Conservation (phyloP, 495 filamentous ascomycete species). For the Baudoinia panamericana region DNA sequence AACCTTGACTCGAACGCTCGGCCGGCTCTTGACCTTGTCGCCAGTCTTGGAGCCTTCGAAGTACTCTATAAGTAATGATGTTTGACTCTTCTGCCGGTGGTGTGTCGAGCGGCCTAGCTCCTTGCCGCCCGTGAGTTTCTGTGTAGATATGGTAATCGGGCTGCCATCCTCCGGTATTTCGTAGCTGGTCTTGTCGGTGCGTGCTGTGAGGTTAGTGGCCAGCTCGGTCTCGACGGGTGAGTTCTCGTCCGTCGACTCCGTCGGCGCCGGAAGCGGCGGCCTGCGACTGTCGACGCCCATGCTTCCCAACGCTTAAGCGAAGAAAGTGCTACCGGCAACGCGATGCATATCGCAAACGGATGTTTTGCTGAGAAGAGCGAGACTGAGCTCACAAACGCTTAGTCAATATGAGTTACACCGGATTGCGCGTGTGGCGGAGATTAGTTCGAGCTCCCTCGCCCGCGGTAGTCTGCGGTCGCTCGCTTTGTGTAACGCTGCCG, state of each 20-base stretch:
- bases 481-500: too few species aligned
- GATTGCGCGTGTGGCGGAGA: too few species aligned
- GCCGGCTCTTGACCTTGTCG: slow-evolving; percentile 47
- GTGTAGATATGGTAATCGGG: slow-evolving; percentile 73
- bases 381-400: too few species aligned
- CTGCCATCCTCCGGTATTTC: slow-evolving; percentile 93
- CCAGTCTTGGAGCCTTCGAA: slow-evolving; percentile 71
- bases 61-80: slow-evolving; percentile 93
- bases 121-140: slow-evolving; percentile 38
- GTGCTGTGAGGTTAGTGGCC: slow-evolving; percentile 62
- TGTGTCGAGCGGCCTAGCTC: slow-evolving; percentile 29
- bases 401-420: too few species aligned
- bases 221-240: slow-evolving; percentile 42
- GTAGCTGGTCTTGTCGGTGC: slow-evolving; percentile 70
- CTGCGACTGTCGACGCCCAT: slow-evolving; percentile 29
- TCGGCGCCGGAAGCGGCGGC: slow-evolving; percentile 30
- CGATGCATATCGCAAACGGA: too few species aligned
- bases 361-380: too few species aligned
- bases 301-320: neutral
- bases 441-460: too few species aligned
- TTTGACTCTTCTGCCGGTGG: slow-evolving; percentile 48
- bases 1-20: slow-evolving; percentile 88
- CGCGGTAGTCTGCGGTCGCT: too few species aligned
- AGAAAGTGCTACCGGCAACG: neutral
- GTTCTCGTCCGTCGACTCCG: slow-evolving; percentile 21